phyloP scores from a whole-genome alignment of 2,329 filamentous ascomycete species.

The Ascochyta lentis region DNA sequence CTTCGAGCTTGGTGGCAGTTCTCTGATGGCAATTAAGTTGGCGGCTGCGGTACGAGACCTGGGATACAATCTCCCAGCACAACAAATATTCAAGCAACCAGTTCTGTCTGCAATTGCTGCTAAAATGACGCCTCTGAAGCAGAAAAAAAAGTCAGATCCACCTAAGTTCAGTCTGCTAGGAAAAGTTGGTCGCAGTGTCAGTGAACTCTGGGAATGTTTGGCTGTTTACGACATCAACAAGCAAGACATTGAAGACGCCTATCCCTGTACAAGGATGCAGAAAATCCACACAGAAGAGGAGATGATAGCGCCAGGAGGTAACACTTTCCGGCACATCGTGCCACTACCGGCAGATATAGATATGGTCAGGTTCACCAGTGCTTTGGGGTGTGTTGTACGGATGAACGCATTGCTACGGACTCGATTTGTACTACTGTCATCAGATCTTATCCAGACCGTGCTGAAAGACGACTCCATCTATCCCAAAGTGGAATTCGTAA shows the following conservation, averaged over 20 bases:
- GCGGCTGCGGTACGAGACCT: neutral
- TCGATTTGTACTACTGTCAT: constrained; percentile 1
- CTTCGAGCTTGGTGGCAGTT: constrained; percentile 10
- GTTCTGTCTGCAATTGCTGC: constrained; percentile 4
- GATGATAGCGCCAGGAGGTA: constrained; percentile 5
- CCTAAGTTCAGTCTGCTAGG: neutral
- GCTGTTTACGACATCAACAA: neutral
- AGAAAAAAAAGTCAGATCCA: neutral
- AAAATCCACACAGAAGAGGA: neutral
- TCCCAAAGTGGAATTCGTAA: neutral
- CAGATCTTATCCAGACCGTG: neutral
- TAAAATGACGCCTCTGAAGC: neutral
- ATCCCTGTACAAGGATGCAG: constrained; percentile 5
- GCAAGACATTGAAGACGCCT: constrained; percentile 2
- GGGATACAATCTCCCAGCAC: constrained; percentile 6
- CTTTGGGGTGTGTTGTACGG: neutral
- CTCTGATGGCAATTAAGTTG: constrained; percentile 3
- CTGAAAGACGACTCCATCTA: neutral
- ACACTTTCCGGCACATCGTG: constrained; percentile 1
- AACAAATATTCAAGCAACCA: constrained; percentile 6
- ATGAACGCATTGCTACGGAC: constrained; percentile 1
- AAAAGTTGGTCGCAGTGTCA: neutral
- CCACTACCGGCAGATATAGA: constrained; percentile 1
- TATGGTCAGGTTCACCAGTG: neutral
- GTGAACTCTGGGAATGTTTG: neutral